Evolutionary conservation across 768 basidiomycete species (phyloP).

Genomic region (Exsudoporus frostii): DNA sequence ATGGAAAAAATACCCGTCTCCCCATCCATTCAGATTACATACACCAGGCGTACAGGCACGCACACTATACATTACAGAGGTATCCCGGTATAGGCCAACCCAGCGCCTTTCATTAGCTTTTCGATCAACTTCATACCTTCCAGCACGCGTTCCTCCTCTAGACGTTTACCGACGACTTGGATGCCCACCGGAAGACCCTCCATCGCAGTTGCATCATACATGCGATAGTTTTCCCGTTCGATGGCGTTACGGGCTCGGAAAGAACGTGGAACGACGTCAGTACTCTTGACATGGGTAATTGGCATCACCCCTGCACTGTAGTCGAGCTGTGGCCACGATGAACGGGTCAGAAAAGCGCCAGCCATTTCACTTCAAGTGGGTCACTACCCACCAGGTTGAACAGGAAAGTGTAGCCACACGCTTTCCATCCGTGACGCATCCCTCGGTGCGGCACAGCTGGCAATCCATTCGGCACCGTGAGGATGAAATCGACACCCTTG

Average conservation of each 20-base stretch:
- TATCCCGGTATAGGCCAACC: constrained; percentile 25
- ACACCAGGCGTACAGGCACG: background rate
- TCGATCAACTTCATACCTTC: constrained; percentile 44
- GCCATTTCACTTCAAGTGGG: background rate
- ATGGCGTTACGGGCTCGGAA: constrained; percentile 33
- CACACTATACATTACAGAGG: constrained; percentile 6
- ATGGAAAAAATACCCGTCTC: background rate
- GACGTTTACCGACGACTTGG: constrained; percentile 41
- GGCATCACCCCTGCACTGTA: constrained; percentile 46
- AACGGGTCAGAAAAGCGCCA: background rate
- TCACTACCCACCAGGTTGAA: constrained; percentile 56
- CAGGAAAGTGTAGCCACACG: constrained; percentile 61
- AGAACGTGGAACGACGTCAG: constrained; percentile 30
- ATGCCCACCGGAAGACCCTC: constrained; percentile 44
- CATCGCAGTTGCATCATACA: constrained; percentile 42
- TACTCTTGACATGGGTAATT: constrained; percentile 36
- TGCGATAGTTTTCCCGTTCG: constrained; percentile 38
- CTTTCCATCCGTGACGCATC: constrained; percentile 53
- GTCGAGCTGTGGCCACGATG: constrained; percentile 34
- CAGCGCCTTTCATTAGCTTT: constrained; percentile 21
- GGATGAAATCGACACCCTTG: constrained; percentile 57
- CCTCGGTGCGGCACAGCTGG: constrained; percentile 56
- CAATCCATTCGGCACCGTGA: constrained; percentile 59
- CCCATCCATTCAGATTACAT: background rate
- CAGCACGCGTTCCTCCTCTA: constrained; percentile 48